These are phyloP conservation scores for Cyberlindnera japonica DNA, from an alignment of 805 yeast species.

Conservation along the genomic window DNA sequence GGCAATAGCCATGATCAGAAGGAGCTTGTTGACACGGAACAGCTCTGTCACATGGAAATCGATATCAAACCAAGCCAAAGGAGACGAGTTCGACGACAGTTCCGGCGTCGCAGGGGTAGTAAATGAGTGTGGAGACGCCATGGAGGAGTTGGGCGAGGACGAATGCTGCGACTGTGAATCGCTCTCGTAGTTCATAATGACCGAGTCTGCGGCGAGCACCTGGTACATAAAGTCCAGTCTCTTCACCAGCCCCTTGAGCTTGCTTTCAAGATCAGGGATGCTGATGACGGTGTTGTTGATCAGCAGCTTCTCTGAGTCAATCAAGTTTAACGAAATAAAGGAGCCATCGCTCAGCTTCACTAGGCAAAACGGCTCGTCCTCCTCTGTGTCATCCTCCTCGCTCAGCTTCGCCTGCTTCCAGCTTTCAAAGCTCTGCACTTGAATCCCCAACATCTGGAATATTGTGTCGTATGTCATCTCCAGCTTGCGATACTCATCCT, in stretches of 20 bases:
- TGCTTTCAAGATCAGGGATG: conserved; percentile 15
- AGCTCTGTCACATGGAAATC: conserved; percentile 15
- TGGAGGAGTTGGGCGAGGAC: conserved; percentile 3
- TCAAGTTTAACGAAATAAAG: conserved; percentile 10
- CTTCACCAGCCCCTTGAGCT: conserved; percentile 6
- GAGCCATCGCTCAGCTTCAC: conserved; percentile 13
- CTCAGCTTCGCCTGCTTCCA: conserved; percentile 15
- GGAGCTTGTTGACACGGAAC: conserved; percentile 19
- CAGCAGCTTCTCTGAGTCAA: conserved; percentile 7
- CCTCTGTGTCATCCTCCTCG: conserved; percentile 2
- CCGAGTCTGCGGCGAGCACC: conserved; percentile 6
- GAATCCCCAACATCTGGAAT: conserved; percentile 12
- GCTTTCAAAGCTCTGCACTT: conserved; percentile 17
- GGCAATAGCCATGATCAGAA: conserved; percentile 16
- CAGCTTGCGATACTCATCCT: conserved; percentile 11
- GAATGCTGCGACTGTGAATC: conserved; percentile 12
- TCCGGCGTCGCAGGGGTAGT: too few relatives aligned
- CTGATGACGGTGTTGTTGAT: conserved; percentile 17
- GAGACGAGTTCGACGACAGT: neutral
- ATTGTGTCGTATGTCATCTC: conserved; percentile 14
- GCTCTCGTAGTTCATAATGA: conserved; percentile 8
- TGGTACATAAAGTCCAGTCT: conserved; percentile 9
- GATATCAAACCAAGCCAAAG: conserved; percentile 16
- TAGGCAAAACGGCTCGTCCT: conserved; percentile 9
- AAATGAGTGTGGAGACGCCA: neutral